These are phyloP conservation scores for Cryphonectria carpinicola DNA, from an alignment of 2,329 filamentous ascomycete genomes.

Conservation along the genomic window DNA sequence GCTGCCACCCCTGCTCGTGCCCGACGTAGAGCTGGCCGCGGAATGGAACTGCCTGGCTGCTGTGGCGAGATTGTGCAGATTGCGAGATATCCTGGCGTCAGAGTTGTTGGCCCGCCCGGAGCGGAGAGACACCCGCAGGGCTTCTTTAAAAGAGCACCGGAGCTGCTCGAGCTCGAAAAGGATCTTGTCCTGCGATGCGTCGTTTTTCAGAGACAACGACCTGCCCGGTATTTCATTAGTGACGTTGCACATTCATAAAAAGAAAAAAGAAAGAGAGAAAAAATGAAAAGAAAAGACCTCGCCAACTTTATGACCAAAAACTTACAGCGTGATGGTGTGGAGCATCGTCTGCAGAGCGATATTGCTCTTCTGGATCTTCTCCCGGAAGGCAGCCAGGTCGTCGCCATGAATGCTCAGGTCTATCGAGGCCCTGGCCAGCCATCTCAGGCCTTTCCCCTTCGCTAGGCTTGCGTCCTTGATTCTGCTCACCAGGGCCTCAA, in stretches of 20 bases:
- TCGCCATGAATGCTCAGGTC: conserved; percentile 30
- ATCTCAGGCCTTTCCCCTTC: conserved; percentile 14
- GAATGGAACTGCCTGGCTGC: conserved; percentile 35
- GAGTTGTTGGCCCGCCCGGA: conserved; percentile 22
- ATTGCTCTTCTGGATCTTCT: conserved; percentile 36
- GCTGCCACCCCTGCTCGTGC: conserved; percentile 27
- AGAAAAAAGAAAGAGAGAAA: no score
- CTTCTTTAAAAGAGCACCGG: conserved; percentile 32
- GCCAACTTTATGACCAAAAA: not conserved
- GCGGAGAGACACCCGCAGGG: conserved; percentile 29
- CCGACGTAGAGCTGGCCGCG: conserved; percentile 32
- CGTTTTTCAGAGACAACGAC: conserved; percentile 30
- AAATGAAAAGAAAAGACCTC: no score
- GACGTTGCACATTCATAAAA: not conserved
- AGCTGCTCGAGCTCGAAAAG: conserved; percentile 30
- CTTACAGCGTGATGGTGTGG: conserved; percentile 34
- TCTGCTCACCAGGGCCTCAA: conserved; percentile 30
- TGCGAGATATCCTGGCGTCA: conserved; percentile 28
- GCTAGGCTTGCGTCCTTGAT: conserved; percentile 24
- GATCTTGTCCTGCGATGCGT: conserved; percentile 30
- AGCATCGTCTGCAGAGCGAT: conserved; percentile 36
- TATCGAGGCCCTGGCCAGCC: conserved; percentile 26
- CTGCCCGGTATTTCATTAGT: conserved; percentile 4
- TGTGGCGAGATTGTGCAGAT: conserved; percentile 33
- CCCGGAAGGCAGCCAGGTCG: conserved; percentile 31